Evolutionary conservation across 2,329 filamentous ascomycete species (phyloP).

Genomic region (Drechslerella dactyloides): DNA sequence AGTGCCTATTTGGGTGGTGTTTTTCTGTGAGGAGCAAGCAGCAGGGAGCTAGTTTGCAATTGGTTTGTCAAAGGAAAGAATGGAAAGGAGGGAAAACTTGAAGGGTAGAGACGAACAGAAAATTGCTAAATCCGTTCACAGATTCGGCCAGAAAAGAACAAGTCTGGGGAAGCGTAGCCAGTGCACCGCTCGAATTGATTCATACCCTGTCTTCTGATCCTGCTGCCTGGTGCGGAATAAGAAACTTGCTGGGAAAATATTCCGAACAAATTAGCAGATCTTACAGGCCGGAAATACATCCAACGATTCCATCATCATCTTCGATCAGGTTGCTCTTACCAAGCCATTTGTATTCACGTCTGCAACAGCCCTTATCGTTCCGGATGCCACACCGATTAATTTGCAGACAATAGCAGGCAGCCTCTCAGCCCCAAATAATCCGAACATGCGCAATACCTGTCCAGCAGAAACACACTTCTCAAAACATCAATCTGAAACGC

Average conservation of each 20-base stretch:
- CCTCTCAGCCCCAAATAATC: not conserved
- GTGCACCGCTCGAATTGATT: not conserved
- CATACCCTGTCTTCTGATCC: constrained; percentile 27
- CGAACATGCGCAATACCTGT: too few species aligned
- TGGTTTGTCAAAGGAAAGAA: not conserved
- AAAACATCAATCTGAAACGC: constrained; percentile 1
- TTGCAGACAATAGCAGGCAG: not conserved
- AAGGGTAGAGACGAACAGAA: constrained; percentile 1
- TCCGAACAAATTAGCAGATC: constrained; percentile 4
- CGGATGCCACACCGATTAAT: too few species aligned
- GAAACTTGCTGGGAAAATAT: constrained; percentile 1
- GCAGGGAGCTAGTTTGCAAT: constrained; percentile 8
- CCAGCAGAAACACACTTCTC: constrained; percentile 1
- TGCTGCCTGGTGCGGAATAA: constrained; percentile 41
- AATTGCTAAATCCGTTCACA: constrained; percentile 12
- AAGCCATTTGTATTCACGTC: too few species aligned
- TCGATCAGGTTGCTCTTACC: too few species aligned
- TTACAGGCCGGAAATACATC: too few species aligned
- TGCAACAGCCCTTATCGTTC: too few species aligned
- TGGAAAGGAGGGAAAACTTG: not conserved
- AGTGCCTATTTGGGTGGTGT: not conserved
- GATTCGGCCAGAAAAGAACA: not conserved
- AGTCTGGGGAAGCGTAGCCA: not conserved
- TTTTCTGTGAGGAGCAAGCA: not conserved
- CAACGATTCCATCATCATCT: too few species aligned